These are phyloP conservation scores for Trapa incisa DNA, from an alignment of 345 rosid genomes.

Conservation along the genomic window DNA sequence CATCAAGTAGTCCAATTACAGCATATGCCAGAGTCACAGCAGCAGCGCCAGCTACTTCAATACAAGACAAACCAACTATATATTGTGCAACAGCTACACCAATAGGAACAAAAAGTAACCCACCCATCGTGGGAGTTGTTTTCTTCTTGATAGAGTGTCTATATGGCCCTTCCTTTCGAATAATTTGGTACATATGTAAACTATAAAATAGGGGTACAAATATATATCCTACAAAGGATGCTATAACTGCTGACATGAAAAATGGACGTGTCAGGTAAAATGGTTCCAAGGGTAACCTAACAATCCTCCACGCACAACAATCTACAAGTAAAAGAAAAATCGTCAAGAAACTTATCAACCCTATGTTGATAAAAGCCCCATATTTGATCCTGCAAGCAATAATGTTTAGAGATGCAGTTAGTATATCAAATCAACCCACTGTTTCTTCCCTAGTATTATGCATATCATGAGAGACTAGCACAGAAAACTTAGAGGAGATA, in stretches of 20 bases:
- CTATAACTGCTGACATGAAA: constrained; percentile 43
- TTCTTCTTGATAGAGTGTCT: constrained; percentile 32
- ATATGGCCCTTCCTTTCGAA: constrained; percentile 29
- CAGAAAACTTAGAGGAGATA: not conserved
- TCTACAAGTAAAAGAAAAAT: constrained; percentile 49
- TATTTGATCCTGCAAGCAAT: constrained; percentile 45
- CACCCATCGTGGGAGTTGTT: constrained; percentile 83
- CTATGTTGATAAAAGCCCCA: constrained; percentile 50
- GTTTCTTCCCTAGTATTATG: not conserved
- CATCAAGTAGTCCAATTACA: constrained; percentile 60
- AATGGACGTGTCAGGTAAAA: constrained; percentile 63
- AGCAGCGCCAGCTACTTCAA: constrained; percentile 62
- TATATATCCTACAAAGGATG: constrained; percentile 51
- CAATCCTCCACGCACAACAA: constrained; percentile 86
- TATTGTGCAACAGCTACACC: constrained; percentile 59
- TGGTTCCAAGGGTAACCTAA: constrained; percentile 66
- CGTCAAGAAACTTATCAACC: constrained; percentile 46
- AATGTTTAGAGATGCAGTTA: not conserved
- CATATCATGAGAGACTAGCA: not conserved
- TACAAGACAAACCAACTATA: constrained; percentile 40
- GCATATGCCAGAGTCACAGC: constrained; percentile 59
- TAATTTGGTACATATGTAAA: constrained; percentile 36
- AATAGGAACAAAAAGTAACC: constrained; percentile 59
- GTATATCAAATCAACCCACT: not conserved
- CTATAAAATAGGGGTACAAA: constrained; percentile 54